Percentiles rank a stretch among this genome's conserved stretches.
Evolutionary conservation across 2,329 filamentous ascomycete genomes (phyloP).

Genomic region (Diaporthe australafricana): DNA sequence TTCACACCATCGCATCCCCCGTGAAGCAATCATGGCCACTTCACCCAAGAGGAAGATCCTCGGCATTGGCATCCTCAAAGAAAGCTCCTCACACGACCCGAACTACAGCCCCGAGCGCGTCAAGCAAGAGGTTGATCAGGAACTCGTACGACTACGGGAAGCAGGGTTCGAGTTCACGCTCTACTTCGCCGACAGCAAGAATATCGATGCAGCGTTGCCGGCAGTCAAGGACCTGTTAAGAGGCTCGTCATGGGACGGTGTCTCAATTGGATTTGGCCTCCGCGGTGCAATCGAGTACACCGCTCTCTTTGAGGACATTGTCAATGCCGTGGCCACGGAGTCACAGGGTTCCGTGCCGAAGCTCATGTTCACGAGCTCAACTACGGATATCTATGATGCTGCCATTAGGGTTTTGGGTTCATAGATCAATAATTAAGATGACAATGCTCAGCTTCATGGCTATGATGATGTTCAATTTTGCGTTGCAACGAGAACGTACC

Average conservation of each 20-base stretch:
- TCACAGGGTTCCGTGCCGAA: background rate
- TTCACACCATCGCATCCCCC: background rate
- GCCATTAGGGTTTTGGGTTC: conserved; percentile 10
- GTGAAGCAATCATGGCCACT: background rate
- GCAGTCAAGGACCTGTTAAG: background rate
- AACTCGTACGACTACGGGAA: background rate
- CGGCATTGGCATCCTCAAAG: conserved; percentile 28
- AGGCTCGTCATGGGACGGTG: conserved; percentile 2
- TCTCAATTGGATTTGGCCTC: conserved; percentile 20
- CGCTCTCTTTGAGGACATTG: conserved; percentile 25
- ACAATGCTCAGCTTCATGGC: too few species aligned
- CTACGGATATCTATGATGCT: conserved; percentile 27
- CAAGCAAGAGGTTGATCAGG: background rate
- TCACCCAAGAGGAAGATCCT: conserved; percentile 10
- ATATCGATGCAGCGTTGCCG: background rate
- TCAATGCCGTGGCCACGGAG: background rate
- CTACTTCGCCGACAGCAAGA: conserved; percentile 24
- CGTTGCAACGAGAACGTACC: too few species aligned
- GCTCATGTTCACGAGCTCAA: conserved; percentile 23
- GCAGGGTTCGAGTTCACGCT: conserved; percentile 17
- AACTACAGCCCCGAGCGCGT: conserved; percentile 18
- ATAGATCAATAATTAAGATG: background rate
- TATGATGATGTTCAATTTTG: too few species aligned
- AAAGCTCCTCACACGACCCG: conserved; percentile 5
- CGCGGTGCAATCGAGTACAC: conserved; percentile 17